A percentile compares a stretch with the other conserved stretches of the same genome.
phyloP scores from a whole-genome alignment of 2,329 filamentous ascomycete genomes.

The Tolypocladium inflatum region DNA sequence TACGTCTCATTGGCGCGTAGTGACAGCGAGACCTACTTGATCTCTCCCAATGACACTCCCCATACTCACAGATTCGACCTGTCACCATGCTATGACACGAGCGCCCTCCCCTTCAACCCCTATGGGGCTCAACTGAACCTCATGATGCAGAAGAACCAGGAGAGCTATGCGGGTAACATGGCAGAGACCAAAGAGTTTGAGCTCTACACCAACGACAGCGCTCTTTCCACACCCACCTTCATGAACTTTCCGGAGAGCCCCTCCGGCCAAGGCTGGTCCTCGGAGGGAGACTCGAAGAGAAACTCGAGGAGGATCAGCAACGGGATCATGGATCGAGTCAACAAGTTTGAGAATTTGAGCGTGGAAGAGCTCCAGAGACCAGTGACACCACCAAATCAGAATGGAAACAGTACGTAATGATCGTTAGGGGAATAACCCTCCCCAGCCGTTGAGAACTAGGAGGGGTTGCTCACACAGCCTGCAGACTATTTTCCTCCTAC shows the following conservation, averaged over 20 bases:
- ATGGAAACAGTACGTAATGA: slow-evolving; percentile 42
- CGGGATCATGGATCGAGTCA: slow-evolving; percentile 49
- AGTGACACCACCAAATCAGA: slow-evolving; percentile 53
- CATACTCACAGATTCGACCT: slow-evolving; percentile 43
- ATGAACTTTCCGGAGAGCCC: slow-evolving; percentile 40
- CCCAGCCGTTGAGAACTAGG: background rate
- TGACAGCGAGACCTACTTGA: slow-evolving; percentile 44
- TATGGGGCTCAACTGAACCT: slow-evolving; percentile 32
- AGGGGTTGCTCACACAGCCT: slow-evolving; percentile 3
- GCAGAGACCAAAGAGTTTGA: slow-evolving; percentile 37
- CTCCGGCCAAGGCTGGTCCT: slow-evolving; percentile 37
- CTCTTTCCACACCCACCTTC: slow-evolving; percentile 39
- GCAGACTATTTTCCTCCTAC: slow-evolving; percentile 57
- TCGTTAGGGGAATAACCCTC: background rate
- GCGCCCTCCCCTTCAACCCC: slow-evolving; percentile 36
- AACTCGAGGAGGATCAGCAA: slow-evolving; percentile 44
- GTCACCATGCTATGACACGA: slow-evolving; percentile 33
- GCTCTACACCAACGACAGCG: slow-evolving; percentile 35
- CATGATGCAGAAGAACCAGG: slow-evolving; percentile 38
- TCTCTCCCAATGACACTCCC: slow-evolving; percentile 47
- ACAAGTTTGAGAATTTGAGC: slow-evolving; percentile 47
- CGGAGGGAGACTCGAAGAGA: slow-evolving; percentile 37
- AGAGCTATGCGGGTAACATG: slow-evolving; percentile 30
- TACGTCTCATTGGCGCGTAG: slow-evolving; percentile 21
- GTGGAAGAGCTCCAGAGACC: slow-evolving; percentile 39